A percentile compares a stretch with the other conserved stretches of the same genome.
phyloP scores from a whole-genome alignment of 805 yeast genomes.

The Pichia pseudocactophila region DNA sequence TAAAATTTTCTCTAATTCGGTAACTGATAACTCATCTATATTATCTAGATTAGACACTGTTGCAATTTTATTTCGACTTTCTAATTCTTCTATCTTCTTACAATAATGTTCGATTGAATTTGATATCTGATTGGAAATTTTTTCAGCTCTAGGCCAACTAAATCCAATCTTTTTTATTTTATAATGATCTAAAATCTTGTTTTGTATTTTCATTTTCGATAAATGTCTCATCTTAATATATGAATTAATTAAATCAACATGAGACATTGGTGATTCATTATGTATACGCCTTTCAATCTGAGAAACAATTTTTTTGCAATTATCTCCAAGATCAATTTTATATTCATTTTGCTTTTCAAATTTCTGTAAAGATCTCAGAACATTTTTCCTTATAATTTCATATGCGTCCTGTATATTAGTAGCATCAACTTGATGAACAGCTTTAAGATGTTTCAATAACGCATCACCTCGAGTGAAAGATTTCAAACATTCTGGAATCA shows the following conservation, averaged over 20 bases:
- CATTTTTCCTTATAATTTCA: slow-evolving; percentile 12
- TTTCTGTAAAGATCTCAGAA: neutral
- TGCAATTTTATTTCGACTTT: slow-evolving; percentile 3
- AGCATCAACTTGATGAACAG: slow-evolving; percentile 45
- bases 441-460: slow-evolving; percentile 52
- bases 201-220: slow-evolving; percentile 6
- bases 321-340: slow-evolving; percentile 1
- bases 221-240: slow-evolving; percentile 7
- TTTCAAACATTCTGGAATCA: slow-evolving; percentile 56
- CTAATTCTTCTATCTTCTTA: neutral
- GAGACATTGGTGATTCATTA: slow-evolving; percentile 5
- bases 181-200: slow-evolving; percentile 8
- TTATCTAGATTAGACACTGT: slow-evolving; percentile 8
- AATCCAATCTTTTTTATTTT: slow-evolving; percentile 12
- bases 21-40: slow-evolving; percentile 12
- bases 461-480: slow-evolving; percentile 54
- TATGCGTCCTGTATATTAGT: slow-evolving; percentile 16
- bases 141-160: slow-evolving; percentile 9
- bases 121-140: slow-evolving; percentile 9
- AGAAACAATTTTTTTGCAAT: slow-evolving; percentile 5
- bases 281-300: slow-evolving; percentile 3
- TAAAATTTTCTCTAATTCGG: slow-evolving; percentile 12
- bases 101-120: slow-evolving; percentile 8
- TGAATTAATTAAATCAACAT: slow-evolving; percentile 11
- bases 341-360: slow-evolving; percentile 7